Percentiles rank a stretch among this genome's conserved stretches.
These are phyloP conservation scores for Fraxinus albicans DNA, from an alignment of 305 asterid species.

Conservation along the genomic window DNA sequence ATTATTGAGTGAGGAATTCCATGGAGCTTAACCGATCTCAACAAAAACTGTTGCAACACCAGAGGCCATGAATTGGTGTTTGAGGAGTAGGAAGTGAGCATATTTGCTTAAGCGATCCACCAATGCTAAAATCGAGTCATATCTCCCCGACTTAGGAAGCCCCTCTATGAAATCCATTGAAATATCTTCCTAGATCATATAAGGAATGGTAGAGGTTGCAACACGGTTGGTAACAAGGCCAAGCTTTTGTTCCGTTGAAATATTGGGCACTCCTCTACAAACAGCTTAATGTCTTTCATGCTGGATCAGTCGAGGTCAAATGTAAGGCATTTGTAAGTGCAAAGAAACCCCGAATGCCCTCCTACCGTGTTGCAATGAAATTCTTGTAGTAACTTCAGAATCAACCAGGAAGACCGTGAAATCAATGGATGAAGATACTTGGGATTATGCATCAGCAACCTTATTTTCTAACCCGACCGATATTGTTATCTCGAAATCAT, in stretches of 20 bases:
- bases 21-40: not conserved
- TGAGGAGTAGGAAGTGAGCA: not conserved
- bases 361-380: not conserved
- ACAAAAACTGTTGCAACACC: not conserved
- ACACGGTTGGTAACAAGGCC: not conserved
- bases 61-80: not conserved
- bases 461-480: not conserved
- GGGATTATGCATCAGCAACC: not conserved
- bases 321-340: not conserved
- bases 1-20: not conserved
- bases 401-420: not conserved
- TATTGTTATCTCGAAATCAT: not conserved
- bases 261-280: not conserved
- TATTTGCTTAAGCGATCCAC: not conserved
- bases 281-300: not conserved
- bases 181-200: not conserved
- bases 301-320: not conserved
- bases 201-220: not conserved
- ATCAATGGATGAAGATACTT: not conserved
- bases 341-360: not conserved
- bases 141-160: not conserved
- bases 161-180: not conserved
- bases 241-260: too few species aligned
- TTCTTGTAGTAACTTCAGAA: not conserved
- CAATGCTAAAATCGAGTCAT: not conserved